Percentiles rank a stretch among this genome's conserved stretches.
Conservation (phyloP, 2,329 filamentous ascomycete genomes). For the Amauroascus niger region DNA sequence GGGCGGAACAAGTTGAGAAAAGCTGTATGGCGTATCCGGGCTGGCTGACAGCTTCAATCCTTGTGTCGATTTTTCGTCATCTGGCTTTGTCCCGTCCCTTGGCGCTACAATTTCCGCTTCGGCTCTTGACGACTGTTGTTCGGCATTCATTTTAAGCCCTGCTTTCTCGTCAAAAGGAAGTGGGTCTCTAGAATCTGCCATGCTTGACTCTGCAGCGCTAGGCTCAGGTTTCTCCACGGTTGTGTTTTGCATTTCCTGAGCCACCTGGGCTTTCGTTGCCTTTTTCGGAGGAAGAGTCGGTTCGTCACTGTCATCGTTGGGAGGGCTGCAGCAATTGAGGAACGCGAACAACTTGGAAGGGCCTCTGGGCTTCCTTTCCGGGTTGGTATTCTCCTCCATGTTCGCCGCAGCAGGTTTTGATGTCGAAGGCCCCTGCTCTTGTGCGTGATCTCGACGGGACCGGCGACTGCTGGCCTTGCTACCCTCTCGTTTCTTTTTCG, state of each 20-base stretch:
- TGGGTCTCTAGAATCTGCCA: constrained; percentile 32
- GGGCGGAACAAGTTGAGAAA: background rate
- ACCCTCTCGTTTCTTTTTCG: constrained; percentile 49
- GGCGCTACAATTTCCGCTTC: background rate
- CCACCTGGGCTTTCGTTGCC: constrained; percentile 33
- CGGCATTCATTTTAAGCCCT: constrained; percentile 24
- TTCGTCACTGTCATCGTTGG: constrained; percentile 37
- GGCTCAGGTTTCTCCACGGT: constrained; percentile 31
- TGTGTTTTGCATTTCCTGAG: constrained; percentile 28
- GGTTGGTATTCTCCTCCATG: constrained; percentile 26
- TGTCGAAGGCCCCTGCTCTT: constrained; percentile 18
- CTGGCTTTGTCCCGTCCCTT: background rate
- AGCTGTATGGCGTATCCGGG: background rate
- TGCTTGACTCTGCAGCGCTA: constrained; percentile 32
- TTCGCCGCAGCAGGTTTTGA: constrained; percentile 26
- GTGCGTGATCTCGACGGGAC: constrained; percentile 30
- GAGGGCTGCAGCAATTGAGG: constrained; percentile 41
- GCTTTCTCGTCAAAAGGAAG: constrained; percentile 33
- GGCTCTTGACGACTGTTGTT: constrained; percentile 22
- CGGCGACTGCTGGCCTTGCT: constrained; percentile 53
- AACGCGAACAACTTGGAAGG: constrained; percentile 38
- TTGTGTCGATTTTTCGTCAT: background rate
- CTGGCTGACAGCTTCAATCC: background rate
- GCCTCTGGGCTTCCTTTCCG: constrained; percentile 35
- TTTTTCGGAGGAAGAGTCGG: constrained; percentile 39